Base-by-base conservation (phyloP, 257 asterid species). In the Pogostemon cablin region DNA sequence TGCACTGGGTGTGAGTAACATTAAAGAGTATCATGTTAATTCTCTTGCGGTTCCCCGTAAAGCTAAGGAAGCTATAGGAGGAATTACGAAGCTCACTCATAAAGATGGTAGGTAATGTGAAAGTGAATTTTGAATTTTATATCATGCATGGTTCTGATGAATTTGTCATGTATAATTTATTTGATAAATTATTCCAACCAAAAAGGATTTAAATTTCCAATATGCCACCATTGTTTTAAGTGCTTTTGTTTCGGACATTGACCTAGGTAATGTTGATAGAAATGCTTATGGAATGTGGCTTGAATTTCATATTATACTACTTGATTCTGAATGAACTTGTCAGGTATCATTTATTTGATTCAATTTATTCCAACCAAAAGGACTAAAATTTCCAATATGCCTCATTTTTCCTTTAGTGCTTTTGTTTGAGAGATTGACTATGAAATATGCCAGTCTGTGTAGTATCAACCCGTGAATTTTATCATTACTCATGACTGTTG, bases 51-150 rank as follows among this genome's bases (percentile, higher is more conserved):
- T 91, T 84, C 98, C 93, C 48, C 88, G 99, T 75, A 95, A 95
- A 88, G 99, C 99, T 62, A 95, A 95, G 87, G 99, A 95, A 80
- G 98, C 99, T 78, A 91, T 91, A 72, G 99, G 99, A 71, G 99
- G 99, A 80, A 95, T 95, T 67, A 81, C 99, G 66, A 91, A 76
- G 72, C 97, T 95, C 68, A 87, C 92, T 73, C 99, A 95, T 77
- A 77, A 83, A 79, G 99, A 95, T 84, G 99, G 99, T 95, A 68
- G 9, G 73, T 49, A 58, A 38, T 56, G 17, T 15, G 17, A 15
- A 15, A 15, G 17, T 15, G 17, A 15, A 15, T 15, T 15, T 15
- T 15, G 17, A 15, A 15, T 32, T 43, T 41, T 6, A 48, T 53
- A 55, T 41, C 35, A 37, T 65, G 46, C 40, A 58, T 47, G 72